Evolutionary conservation across 305 asterid genomes (phyloP).

Genomic region (Solanum hybrid): DNA sequence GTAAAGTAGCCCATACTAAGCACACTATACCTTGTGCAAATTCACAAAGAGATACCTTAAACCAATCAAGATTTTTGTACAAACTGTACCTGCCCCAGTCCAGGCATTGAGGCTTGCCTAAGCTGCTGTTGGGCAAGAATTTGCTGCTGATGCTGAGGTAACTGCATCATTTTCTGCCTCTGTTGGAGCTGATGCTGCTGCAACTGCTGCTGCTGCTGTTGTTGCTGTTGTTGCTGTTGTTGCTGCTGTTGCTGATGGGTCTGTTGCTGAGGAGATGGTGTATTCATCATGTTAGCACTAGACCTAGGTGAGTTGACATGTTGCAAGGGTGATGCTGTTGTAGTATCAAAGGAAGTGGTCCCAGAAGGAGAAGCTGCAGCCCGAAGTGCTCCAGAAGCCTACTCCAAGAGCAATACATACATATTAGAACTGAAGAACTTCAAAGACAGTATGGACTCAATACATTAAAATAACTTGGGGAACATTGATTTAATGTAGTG

Average conservation of each 20-base stretch:
- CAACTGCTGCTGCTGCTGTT: constrained; percentile 31
- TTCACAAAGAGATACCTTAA: background rate
- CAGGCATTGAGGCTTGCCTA: constrained; percentile 72
- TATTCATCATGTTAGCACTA: constrained; percentile 76
- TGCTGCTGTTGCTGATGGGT: constrained; percentile 31
- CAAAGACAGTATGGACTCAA: background rate
- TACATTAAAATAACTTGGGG: background rate
- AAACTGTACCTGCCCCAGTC: constrained; percentile 67
- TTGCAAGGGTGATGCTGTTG: constrained; percentile 81
- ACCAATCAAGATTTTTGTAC: constrained; percentile 5
- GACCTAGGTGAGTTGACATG: constrained; percentile 93
- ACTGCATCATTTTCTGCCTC: constrained; percentile 82
- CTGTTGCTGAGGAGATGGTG: constrained; percentile 96
- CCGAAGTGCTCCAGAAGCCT: constrained; percentile 55
- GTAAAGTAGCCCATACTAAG: background rate
- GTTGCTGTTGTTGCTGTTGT: constrained; percentile 39
- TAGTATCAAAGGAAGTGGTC: constrained; percentile 57
- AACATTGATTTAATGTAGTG: background rate
- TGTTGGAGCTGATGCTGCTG: constrained; percentile 55
- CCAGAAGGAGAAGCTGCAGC: constrained; percentile 63
- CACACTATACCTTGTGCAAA: background rate
- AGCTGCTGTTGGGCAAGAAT: constrained; percentile 72
- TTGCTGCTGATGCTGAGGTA: constrained; percentile 70
- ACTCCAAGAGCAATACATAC: constrained; percentile 13
- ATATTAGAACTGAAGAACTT: background rate